Evolutionary conservation across 2,329 filamentous ascomycete genomes (phyloP).

Genomic region (Microdochium bolleyi): DNA sequence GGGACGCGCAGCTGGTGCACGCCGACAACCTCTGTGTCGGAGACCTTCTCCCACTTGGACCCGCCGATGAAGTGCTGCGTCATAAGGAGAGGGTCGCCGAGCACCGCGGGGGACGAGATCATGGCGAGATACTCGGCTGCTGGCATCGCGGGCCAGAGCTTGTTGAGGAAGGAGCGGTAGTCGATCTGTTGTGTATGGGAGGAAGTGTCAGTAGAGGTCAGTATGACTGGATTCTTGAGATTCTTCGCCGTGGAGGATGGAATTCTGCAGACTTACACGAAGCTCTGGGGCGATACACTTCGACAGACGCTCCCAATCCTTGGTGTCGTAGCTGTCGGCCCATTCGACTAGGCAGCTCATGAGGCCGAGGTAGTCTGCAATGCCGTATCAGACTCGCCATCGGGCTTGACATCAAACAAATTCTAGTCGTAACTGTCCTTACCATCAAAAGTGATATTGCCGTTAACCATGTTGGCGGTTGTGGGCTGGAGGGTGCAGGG

Average conservation of each 20-base stretch:
- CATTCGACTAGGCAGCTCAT: conserved; percentile 37
- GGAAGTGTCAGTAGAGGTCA: too few species aligned
- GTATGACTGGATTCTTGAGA: too few species aligned
- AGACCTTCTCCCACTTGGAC: conserved; percentile 48
- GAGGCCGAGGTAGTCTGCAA: conserved; percentile 20
- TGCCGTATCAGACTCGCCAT: not conserved
- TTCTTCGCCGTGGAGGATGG: too few species aligned
- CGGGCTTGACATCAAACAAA: not conserved
- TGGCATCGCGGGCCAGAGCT: conserved; percentile 53
- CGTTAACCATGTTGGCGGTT: conserved; percentile 5
- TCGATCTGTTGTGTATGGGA: conserved; percentile 48
- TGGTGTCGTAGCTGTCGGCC: conserved; percentile 58
- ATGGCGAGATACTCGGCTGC: conserved; percentile 54
- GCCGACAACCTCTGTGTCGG: conserved; percentile 50
- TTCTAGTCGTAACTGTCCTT: not conserved
- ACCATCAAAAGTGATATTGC: conserved; percentile 6
- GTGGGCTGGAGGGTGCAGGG: not conserved
- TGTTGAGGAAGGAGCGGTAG: conserved; percentile 58
- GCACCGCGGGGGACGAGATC: conserved; percentile 46
- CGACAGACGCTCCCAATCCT: conserved; percentile 52
- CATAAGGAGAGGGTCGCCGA: conserved; percentile 53
- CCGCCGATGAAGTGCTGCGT: conserved; percentile 59
- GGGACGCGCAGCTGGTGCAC: conserved; percentile 54
- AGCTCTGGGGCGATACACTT: conserved; percentile 56
- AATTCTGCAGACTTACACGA: conserved; percentile 33